Conservation (phyloP, 2,329 filamentous ascomycete genomes). For the Botrytis hyacinthi region DNA sequence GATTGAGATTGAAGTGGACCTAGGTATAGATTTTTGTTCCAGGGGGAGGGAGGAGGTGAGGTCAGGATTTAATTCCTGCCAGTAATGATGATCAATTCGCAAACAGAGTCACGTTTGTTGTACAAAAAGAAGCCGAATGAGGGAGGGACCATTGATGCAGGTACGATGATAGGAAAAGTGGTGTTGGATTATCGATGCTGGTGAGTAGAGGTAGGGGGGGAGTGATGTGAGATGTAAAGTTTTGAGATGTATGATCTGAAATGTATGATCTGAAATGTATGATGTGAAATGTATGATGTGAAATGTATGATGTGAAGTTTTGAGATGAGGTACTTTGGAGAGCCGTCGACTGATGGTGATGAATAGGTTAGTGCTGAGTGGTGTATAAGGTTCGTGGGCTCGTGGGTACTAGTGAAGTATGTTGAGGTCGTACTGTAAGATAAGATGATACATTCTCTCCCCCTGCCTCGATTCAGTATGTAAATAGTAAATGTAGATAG, state of each 20-base stretch:
- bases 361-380: neutral
- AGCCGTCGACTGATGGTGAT: neutral
- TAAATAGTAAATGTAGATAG: neutral
- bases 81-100: neutral
- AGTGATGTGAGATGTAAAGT: no score
- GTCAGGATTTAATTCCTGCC: neutral
- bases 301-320: no score
- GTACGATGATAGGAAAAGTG: neutral
- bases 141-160: conserved; percentile 11
- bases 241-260: no score
- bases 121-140: neutral
- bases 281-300: no score
- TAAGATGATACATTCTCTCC: neutral
- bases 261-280: no score
- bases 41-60: neutral
- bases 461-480: neutral
- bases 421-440: no score
- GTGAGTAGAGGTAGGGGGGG: neutral
- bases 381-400: no score
- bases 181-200: neutral
- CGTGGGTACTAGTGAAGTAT: no score
- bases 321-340: neutral
- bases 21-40: neutral
- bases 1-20: neutral
- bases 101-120: neutral